phyloP scores from a whole-genome alignment of 352 stramenopile species.

The Pythium rishiriense region DNA sequence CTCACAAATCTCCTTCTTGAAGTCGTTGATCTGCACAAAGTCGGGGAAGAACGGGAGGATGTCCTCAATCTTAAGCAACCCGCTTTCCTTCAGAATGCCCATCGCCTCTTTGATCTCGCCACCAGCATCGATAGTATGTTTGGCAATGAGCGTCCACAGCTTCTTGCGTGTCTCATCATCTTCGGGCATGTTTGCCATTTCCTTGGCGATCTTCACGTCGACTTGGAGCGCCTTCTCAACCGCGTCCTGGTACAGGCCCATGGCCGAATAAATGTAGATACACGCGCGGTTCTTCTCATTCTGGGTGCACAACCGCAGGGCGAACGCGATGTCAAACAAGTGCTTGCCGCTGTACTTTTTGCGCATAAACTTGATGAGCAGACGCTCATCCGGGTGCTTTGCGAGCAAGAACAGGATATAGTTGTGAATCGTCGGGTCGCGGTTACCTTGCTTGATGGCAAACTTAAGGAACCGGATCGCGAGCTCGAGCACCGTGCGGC shows the following conservation, averaged over 20 bases:
- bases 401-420: slow-evolving; percentile 91
- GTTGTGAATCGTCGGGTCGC: slow-evolving; percentile 92
- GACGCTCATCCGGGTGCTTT: slow-evolving; percentile 85
- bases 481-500: slow-evolving; percentile 79
- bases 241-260: slow-evolving; percentile 92
- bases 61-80: slow-evolving; percentile 92
- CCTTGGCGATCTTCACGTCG: slow-evolving; percentile 92
- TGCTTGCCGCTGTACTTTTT: slow-evolving; percentile 87
- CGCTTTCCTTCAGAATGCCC: slow-evolving; percentile 87
- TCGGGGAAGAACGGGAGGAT: slow-evolving; percentile 95
- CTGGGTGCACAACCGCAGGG: slow-evolving; percentile 90
- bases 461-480: slow-evolving; percentile 94
- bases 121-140: slow-evolving; percentile 90
- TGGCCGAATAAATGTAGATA: slow-evolving; percentile 94
- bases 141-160: slow-evolving; percentile 93
- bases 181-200: slow-evolving; percentile 90
- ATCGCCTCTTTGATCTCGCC: slow-evolving; percentile 84
- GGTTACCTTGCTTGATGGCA: slow-evolving; percentile 90
- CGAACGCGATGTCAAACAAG: slow-evolving; percentile 92
- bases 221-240: slow-evolving; percentile 90
- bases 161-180: slow-evolving; percentile 91
- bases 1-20: slow-evolving; percentile 95
- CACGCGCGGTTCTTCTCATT: slow-evolving; percentile 92
- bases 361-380: slow-evolving; percentile 90
- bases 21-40: slow-evolving; percentile 95